Conservation (phyloP, 2,329 filamentous ascomycete species). For the Nemania serpens region DNA sequence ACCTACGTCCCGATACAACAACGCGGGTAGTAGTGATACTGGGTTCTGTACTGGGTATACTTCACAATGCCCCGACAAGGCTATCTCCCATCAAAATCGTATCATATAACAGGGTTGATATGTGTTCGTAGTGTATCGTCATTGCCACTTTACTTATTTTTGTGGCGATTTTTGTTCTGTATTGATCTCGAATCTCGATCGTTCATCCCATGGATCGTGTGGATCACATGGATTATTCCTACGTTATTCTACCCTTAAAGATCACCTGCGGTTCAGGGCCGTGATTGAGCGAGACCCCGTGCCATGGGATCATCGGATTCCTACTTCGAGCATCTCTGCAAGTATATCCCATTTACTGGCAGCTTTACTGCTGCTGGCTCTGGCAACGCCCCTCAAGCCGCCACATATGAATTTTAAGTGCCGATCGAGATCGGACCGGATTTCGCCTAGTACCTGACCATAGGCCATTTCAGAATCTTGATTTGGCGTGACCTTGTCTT, state of each 20-base stretch:
- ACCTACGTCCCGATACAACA: too few species aligned
- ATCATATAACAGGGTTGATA: too few species aligned
- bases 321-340: conserved; percentile 75
- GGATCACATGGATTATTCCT: neutral
- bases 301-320: conserved; percentile 31
- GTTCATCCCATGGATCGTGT: too few species aligned
- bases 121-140: too few species aligned
- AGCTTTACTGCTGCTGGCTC: conserved; percentile 68
- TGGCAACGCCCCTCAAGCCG: conserved; percentile 74
- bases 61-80: too few species aligned
- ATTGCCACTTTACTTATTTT: neutral
- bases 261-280: neutral
- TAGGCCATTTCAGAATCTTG: conserved; percentile 52
- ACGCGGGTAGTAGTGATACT: too few species aligned
- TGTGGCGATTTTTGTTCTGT: neutral
- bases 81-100: too few species aligned
- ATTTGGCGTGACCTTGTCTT: conserved; percentile 36
- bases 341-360: conserved; percentile 76
- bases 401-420: conserved; percentile 72
- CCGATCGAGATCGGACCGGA: conserved; percentile 67
- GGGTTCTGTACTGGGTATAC: too few species aligned
- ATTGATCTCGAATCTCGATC: neutral
- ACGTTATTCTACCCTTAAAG: neutral
- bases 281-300: neutral
- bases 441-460: conserved; percentile 56